These are phyloP conservation scores for Polysphondylium violaceum DNA, from an alignment of 78 protist species.

Conservation along the genomic window DNA sequence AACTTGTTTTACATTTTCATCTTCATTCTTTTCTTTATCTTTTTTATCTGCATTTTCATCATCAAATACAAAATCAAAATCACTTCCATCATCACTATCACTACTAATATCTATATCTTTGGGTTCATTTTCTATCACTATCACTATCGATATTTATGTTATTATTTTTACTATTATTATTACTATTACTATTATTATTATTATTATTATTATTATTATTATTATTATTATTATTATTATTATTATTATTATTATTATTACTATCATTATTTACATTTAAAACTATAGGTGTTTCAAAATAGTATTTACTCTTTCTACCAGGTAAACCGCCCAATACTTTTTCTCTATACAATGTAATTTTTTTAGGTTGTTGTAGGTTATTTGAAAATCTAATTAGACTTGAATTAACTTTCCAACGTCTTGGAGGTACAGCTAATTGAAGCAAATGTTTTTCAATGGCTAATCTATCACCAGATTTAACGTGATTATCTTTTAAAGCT, in stretches of 20 bases:
- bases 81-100: too few species aligned
- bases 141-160: neutral
- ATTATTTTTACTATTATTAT: neutral
- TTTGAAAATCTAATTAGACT: conserved; percentile 19
- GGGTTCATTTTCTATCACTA: neutral
- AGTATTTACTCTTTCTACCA: conserved; percentile 26
- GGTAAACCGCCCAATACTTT: conserved; percentile 19
- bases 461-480: conserved; percentile 56
- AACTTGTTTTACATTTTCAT: neutral
- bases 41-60: neutral
- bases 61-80: too few species aligned
- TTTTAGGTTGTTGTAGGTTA: conserved; percentile 2
- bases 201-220: neutral
- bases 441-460: conserved; percentile 47
- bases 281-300: neutral
- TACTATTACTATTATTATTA: neutral
- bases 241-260: conserved; percentile 5
- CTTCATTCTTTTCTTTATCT: neutral
- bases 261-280: neutral
- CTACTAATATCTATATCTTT: neutral
- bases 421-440: conserved; percentile 13
- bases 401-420: neutral
- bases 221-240: neutral
- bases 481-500: neutral
- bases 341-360: conserved; percentile 15